Conservation (phyloP, 257 asterid genomes). For the Solanum ossicruentum region DNA sequence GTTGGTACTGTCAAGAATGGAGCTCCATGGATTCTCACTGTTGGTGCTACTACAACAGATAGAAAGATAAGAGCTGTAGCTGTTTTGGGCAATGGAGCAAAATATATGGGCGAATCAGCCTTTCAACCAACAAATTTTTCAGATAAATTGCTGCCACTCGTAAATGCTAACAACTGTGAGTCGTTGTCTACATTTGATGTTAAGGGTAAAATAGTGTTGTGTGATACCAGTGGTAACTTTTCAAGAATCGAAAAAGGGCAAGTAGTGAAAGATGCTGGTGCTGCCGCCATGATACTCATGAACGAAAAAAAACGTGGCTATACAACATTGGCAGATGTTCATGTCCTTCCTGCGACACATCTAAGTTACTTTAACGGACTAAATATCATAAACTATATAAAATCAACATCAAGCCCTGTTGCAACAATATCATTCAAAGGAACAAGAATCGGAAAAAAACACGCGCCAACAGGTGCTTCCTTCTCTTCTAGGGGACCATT, state of each 20-base stretch:
- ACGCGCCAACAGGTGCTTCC: not conserved
- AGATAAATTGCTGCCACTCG: not conserved
- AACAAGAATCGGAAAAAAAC: not conserved
- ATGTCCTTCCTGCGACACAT: constrained; percentile 12
- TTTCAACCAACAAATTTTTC: constrained; percentile 10
- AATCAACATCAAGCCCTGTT: not conserved
- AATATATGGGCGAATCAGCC: constrained; percentile 8
- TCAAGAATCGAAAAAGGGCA: constrained; percentile 3
- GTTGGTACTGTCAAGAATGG: constrained; percentile 4
- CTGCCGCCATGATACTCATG: constrained; percentile 17
- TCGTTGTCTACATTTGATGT: not conserved
- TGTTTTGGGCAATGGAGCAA: constrained; percentile 2
- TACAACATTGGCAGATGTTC: constrained; percentile 7
- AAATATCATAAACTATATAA: not conserved
- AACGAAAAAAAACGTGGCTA: not conserved
- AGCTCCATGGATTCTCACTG: constrained; percentile 22
- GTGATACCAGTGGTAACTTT: constrained; percentile 3
- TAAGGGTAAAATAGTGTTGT: constrained; percentile 12
- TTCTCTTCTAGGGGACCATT: not conserved
- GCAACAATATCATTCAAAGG: constrained; percentile 6
- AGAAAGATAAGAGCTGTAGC: constrained; percentile 10
- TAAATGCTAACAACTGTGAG: not conserved
- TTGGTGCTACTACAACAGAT: constrained; percentile 19
- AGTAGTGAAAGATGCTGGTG: constrained; percentile 15
- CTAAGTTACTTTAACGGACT: constrained; percentile 3